phyloP scores from a whole-genome alignment of 345 rosid species.

The Arabidopsis arenosa region DNA sequence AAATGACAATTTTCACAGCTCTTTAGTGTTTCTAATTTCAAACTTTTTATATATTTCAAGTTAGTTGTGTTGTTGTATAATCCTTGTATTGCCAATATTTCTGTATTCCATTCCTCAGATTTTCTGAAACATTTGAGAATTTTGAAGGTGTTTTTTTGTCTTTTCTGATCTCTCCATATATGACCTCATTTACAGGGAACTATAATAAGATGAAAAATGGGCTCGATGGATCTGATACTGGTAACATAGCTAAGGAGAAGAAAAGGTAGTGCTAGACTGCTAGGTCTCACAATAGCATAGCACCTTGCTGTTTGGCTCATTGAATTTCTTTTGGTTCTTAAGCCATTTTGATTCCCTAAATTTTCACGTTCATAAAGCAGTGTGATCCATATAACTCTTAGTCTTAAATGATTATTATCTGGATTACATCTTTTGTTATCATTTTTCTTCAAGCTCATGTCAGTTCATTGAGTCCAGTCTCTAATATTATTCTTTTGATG shows the following conservation, averaged over 20 bases:
- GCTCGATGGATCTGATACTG: conserved; percentile 37
- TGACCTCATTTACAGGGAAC: conserved; percentile 46
- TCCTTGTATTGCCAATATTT: conserved; percentile 5
- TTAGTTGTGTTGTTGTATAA: conserved; percentile 18
- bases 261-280: conserved; percentile 53
- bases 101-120: conserved; percentile 11
- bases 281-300: conserved; percentile 18
- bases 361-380: conserved; percentile 5
- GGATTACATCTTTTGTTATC: conserved; percentile 16
- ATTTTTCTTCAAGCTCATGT: conserved; percentile 23
- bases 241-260: conserved; percentile 44
- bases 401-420: neutral
- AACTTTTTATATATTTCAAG: neutral
- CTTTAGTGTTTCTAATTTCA: neutral
- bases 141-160: neutral
- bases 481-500: conserved; percentile 26
- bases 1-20: neutral
- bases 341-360: neutral
- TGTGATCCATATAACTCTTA: conserved; percentile 2
- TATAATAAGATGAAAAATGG: conserved; percentile 47
- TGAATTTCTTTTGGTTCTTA: conserved; percentile 16
- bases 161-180: neutral
- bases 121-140: conserved; percentile 14
- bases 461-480: conserved; percentile 8
- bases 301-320: conserved; percentile 20